Conservation (phyloP, 2,329 filamentous ascomycete species). For the Fusarium coicis region DNA sequence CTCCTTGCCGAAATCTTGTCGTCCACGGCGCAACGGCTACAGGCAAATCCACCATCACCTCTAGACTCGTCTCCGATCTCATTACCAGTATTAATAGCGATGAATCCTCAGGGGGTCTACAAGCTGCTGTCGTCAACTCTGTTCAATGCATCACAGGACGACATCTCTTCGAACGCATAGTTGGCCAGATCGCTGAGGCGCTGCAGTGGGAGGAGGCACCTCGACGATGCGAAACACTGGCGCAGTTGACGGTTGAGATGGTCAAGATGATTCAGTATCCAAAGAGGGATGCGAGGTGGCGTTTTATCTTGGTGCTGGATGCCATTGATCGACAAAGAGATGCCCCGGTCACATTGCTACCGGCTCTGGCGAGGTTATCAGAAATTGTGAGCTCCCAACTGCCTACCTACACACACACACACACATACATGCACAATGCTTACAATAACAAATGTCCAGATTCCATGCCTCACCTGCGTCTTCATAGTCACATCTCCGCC, state of each 20-base stretch:
- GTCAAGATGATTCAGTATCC: constrained; percentile 67
- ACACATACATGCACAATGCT: background rate
- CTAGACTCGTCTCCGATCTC: constrained; percentile 54
- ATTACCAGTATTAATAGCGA: constrained; percentile 30
- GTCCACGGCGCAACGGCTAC: constrained; percentile 88
- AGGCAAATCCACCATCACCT: constrained; percentile 81
- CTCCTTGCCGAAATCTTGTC: constrained; percentile 78
- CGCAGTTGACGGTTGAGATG: constrained; percentile 79
- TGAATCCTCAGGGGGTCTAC: constrained; percentile 50
- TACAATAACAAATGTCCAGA: constrained; percentile 60
- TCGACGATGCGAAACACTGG: constrained; percentile 81
- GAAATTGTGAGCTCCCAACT: constrained; percentile 73
- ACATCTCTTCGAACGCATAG: constrained; percentile 79
- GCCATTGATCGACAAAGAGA: constrained; percentile 88
- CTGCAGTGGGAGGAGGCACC: constrained; percentile 60
- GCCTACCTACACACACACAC: background rate
- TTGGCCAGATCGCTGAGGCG: constrained; percentile 67
- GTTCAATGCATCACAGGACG: constrained; percentile 81
- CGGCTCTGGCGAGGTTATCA: constrained; percentile 82
- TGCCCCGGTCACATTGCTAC: constrained; percentile 78
- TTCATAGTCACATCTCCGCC: constrained; percentile 80
- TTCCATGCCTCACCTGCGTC: constrained; percentile 80
- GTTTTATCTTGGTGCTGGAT: constrained; percentile 88
- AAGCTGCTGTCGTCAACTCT: constrained; percentile 73
- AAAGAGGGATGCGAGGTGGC: constrained; percentile 53